These are phyloP conservation scores for Xylaria sp. DNA, from an alignment of 2,329 filamentous ascomycete species.

Conservation along the genomic window DNA sequence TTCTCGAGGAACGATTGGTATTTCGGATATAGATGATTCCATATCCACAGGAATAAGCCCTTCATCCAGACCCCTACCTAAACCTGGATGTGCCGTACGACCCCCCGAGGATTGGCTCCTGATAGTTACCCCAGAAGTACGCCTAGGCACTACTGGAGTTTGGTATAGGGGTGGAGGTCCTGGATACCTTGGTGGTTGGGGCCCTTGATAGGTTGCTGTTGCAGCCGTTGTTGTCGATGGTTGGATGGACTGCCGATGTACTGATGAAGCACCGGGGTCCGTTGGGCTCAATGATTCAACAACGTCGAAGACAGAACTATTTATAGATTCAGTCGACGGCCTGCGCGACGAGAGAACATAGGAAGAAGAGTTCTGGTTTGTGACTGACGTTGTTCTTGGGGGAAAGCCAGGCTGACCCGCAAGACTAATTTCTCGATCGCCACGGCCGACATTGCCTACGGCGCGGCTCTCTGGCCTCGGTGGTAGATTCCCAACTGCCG, in stretches of 20 bases:
- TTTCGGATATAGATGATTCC: constrained; percentile 41
- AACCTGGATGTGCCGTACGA: constrained; percentile 26
- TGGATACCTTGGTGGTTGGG: constrained; percentile 30
- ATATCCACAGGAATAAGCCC: constrained; percentile 53
- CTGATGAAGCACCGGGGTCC: constrained; percentile 34
- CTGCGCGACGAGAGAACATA: constrained; percentile 44
- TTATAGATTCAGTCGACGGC: constrained; percentile 52
- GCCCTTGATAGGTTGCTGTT: constrained; percentile 21
- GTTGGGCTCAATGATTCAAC: constrained; percentile 45
- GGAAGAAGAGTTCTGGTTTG: constrained; percentile 36
- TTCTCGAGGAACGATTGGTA: constrained; percentile 41
- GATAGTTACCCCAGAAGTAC: constrained; percentile 30
- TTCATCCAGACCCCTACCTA: constrained; percentile 43
- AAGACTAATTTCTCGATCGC: constrained; percentile 28
- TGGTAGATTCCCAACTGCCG: constrained; percentile 34
- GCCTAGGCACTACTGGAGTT: constrained; percentile 31
- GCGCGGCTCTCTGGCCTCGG: constrained; percentile 42
- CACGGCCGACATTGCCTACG: constrained; percentile 34
- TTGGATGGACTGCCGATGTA: constrained; percentile 40
- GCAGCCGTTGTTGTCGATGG: constrained; percentile 19
- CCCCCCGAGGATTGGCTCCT: constrained; percentile 26
- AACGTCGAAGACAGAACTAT: constrained; percentile 52
- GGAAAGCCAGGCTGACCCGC: constrained; percentile 40
- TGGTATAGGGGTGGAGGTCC: constrained; percentile 45
- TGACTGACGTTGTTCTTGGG: constrained; percentile 44